Base-by-base conservation (phyloP, 139 green algal species). In the Marvania coccoides region DNA sequence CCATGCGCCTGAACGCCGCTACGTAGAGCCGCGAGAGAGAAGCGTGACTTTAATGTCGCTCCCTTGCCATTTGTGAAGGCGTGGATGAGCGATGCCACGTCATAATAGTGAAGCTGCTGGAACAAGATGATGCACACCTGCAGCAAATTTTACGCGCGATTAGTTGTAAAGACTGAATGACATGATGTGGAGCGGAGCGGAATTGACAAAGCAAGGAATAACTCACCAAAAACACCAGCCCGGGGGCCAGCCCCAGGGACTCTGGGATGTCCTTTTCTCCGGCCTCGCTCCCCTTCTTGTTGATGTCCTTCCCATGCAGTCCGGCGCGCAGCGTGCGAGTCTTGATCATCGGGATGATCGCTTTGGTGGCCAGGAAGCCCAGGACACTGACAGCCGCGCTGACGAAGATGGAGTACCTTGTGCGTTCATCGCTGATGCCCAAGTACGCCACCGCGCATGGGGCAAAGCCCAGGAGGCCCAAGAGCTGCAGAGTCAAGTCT, bases 221-320 rank as follows among this genome's bases (percentile, higher is more conserved):
- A 61, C 36, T 42, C 39, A 78, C 77, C 36, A 98, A 75, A 70
- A 92, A 96, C 1, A 96, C 81, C n/a, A 91, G 83, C n/a, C 87
- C 89, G 5, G 88, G 76, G 0, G 86, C 94, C 13, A 99, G 83
- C 2, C 94, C 94, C 0, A 87, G 74, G 2, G 88, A 83, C 66
- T 99, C 94, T 13, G 94, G 94, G 34, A 95, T 82, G 14, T 79
- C 78, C 35, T 83, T 82, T 4, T 93, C 87, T 8, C 87, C 90
- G 10, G 65, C 82, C 24, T 78, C 63, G 3, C 38, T 67, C 39
- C 89, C 91, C 64, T 85, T 87, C 73, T 97, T 97, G 67, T 96
- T 95, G 58, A 97, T 84, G 65, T 97, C 91, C 42, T 89, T 81
- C 14, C 91, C 91, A 47, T 73, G 90, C 19, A 97, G 86, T n/a